Evolutionary conservation across 306 rosid genomes (phyloP).

Genomic region (Cicer bijugum): DNA sequence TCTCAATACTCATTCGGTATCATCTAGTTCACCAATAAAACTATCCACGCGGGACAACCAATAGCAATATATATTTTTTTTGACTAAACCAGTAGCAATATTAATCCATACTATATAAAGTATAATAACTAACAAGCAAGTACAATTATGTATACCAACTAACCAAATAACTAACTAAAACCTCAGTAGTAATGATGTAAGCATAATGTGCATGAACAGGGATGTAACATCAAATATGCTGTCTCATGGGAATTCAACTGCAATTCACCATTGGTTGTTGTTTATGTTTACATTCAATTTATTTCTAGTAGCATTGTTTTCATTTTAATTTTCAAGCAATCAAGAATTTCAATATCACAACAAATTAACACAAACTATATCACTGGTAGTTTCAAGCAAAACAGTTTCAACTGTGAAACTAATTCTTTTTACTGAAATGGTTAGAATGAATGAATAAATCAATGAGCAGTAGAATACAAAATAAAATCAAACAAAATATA

Average conservation of each 20-base stretch:
- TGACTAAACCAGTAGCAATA: no score
- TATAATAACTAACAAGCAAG: not conserved
- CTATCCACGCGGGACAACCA: no score
- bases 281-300: constrained; percentile 4
- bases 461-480: constrained; percentile 37
- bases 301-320: not conserved
- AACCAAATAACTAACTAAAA: not conserved
- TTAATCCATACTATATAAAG: no score
- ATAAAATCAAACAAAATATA: no score
- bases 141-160: not conserved
- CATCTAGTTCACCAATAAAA: no score
- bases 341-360: not conserved
- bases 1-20: no score
- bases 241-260: not conserved
- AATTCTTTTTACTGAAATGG: constrained; percentile 6
- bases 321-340: no score
- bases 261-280: constrained; percentile 8
- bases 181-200: no score
- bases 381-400: constrained; percentile 2
- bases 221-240: not conserved
- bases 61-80: no score
- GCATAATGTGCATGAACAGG: constrained; percentile 4
- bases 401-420: not conserved
- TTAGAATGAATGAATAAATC: constrained; percentile 48
- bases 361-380: not conserved